Base-by-base conservation (phyloP, 2,329 filamentous ascomycete species). In the Diaporthe humulicola region DNA sequence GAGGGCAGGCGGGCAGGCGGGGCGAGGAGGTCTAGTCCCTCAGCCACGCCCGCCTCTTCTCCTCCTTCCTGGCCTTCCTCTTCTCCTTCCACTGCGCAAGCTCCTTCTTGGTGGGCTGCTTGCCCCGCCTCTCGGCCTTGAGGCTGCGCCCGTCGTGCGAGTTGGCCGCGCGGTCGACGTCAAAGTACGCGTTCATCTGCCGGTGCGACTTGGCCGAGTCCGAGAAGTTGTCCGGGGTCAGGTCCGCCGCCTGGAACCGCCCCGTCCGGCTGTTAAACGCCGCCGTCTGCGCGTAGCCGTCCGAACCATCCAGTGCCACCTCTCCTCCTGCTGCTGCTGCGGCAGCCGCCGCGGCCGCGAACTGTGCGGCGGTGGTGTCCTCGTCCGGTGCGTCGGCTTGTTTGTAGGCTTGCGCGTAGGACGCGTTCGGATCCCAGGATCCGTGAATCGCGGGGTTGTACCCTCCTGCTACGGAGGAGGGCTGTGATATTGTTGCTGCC, bases 371-470 rank as follows among this genome's bases (percentile, higher is more conserved):
- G 0, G 82, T 74, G n/a, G 82, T 79, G 14, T 82, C 79, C 15
- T 83, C 82, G 64, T 80, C 78, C 9, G 83, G 83, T 54, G 84
- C 77, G 1, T 81, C 80, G 15, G 81, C 78, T 61, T 84, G 80
- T 76, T 86, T 83, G 58, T 88, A 82, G 60, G 87, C 86, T 81
- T 94, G 90, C 15, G 97, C 96, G 82, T 99, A 99, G 86, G 95
- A 94, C n/a, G 97, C 96, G 75, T 93, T 97, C 5, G 96, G 95
- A 80, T 99, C 97, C 86, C 98, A 99, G 85, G 96, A 94, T 79
- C 97, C 97, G 83, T 99, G 97, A 60, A 99, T 96, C 33, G 95
- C 94, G 1, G 97, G 97, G 82, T 98, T 98, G 86, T 99, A 99
- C 76, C 96, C 95, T 74, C 93, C 93, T 7, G 89, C 90, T 30